Base-by-base conservation (phyloP, 306 rosid species). In the Vigna angularis region DNA sequence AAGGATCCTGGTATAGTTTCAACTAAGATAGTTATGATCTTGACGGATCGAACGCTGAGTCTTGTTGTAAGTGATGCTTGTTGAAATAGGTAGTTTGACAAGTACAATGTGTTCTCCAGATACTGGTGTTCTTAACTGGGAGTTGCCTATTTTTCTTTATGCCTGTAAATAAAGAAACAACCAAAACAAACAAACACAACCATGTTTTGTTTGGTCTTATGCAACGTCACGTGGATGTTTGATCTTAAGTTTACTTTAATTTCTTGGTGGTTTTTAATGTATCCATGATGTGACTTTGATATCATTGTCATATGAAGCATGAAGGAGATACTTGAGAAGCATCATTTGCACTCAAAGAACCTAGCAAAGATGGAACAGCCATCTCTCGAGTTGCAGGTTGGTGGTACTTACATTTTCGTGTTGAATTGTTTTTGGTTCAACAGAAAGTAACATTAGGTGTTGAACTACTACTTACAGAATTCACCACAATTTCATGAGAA, bases 351-450 rank as follows among this genome's bases (percentile, higher is more conserved):
- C 79, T 88, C 98, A 20, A 92, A 87, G 88, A 95, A 92, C 63
- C 86, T 95, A 28, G 79, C 74, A 56, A 91, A 89, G 79, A 50
- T 87, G 81, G 93, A 87, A 50, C 93, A 87, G 62, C 98, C 98
- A 1, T 92, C 93, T 76, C 97, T 92, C n/a, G 93, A 92, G 83
- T 78, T 95, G 73, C 97, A 92, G 98, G 98, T 92, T 47, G 42
- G 76, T 68, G 17, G 3, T 20, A 26, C 22, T 53, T 26, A 15
- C 32, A 51, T 66, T 30, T 30, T 30, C 34, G 0, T 24, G 36
- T 66, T 24, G n/a, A 55, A 11, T 47, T 20, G 2, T 6, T 17
- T 18, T 18, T 55, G n/a, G 14, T 57, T 22, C 16, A 11, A 24
- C 28, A 9, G 62, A 56, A 56, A 57, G 5, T 57, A 10, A 10